Conservation (phyloP, 2,329 filamentous ascomycete genomes). For the Didymella pinodella region DNA sequence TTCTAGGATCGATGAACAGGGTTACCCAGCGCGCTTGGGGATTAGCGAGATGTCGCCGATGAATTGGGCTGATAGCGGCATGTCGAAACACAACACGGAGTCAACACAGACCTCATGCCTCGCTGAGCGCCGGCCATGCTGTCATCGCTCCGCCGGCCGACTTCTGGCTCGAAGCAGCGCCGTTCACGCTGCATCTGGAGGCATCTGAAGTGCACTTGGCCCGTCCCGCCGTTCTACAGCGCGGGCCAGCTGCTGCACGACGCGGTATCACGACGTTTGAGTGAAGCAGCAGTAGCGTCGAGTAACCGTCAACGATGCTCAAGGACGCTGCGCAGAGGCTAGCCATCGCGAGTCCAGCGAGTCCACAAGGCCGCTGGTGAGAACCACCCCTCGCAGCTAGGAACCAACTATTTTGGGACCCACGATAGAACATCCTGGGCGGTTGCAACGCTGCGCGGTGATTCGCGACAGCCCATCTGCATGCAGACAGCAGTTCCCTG, state of each 20-base stretch:
- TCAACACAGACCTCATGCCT: conserved; percentile 41
- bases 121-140: conserved; percentile 31
- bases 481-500: conserved; percentile 42
- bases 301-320: conserved; percentile 38
- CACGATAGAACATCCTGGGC: conserved; percentile 35
- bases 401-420: conserved; percentile 44
- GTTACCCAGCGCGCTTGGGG: conserved; percentile 39
- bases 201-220: conserved; percentile 14
- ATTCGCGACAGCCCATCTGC: conserved; percentile 41
- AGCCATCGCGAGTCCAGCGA: conserved; percentile 12
- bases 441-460: conserved; percentile 32
- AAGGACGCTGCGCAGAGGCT: conserved; percentile 35
- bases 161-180: conserved; percentile 9
- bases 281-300: conserved; percentile 32
- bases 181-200: conserved; percentile 11
- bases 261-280: conserved; percentile 33
- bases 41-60: conserved; percentile 46
- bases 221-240: conserved; percentile 15
- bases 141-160: conserved; percentile 30
- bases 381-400: conserved; percentile 36
- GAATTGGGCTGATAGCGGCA: conserved; percentile 43
- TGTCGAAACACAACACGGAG: conserved; percentile 44
- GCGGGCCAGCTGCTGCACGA: conserved; percentile 31
- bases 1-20: conserved; percentile 44
- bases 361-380: conserved; percentile 2